Evolutionary conservation across 2,329 filamentous ascomycete species (phyloP), one percentile per base, ranked within the genome.

Genomic region (Aschersonia sp.): DNA sequence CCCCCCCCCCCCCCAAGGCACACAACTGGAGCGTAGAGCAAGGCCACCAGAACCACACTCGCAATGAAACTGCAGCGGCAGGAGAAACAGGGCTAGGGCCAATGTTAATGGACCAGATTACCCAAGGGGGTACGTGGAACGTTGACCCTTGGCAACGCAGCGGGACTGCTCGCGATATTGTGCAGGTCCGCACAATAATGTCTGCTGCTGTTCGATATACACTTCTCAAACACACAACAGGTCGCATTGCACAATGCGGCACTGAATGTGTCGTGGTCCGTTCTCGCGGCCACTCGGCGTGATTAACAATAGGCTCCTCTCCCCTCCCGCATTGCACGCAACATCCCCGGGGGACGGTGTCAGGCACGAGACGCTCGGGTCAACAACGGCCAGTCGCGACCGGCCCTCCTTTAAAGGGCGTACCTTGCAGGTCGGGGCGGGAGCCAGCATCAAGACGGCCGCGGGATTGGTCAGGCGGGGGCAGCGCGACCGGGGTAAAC

Each of bases 371-470:
- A 22, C 22, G 22, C 22, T 22, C 22, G 22, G 22, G 22, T 22
- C 22, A 22, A 22, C 4, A 22, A 22, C 22, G 22, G 22, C 22
- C 4, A 37, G 35, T 12, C 35, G 35, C 35, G 22, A 22, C 35
- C 35, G 8, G 8, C 35, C 12, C 35, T 37, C 8, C 35, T 37
- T 11, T 1, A 5, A 8, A 10, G 43, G 45, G 48, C 45, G 48
- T 49, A 41, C 48, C 48, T 49, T 47, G 48, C 48, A 49, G 45
- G 9, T 41, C 32, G 31, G 30, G 8, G 45, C 40, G 32, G 43
- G 37, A 35, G 11, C 11, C 44, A 50, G 47, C 53, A 46, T 53
- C 52, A 46, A 54, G 52, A 51, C 48, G 48, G 45, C 44, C 46
- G 30, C 51, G 47, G 48, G 44, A 47, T 30, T 11, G 12, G 30